phyloP scores from a whole-genome alignment of 2,329 filamentous ascomycete species.

The Didymella lethalis region DNA sequence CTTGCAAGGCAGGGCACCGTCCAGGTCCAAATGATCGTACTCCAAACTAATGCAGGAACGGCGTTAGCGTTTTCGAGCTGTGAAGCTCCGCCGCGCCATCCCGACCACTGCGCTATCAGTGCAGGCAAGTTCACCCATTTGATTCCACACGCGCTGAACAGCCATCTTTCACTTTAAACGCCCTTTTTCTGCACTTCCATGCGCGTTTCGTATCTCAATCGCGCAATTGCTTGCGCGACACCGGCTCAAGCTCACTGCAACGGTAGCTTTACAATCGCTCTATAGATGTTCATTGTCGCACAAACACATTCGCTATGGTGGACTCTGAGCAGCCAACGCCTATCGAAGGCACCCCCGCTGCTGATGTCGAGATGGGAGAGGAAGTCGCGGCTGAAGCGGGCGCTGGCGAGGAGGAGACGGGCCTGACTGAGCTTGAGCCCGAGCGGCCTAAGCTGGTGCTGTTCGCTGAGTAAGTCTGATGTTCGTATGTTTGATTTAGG shows the following conservation, averaged over 20 bases:
- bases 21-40: background rate
- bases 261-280: background rate
- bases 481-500: background rate
- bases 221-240: background rate
- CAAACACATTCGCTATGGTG: slow-evolving; percentile 33
- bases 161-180: background rate
- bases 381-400: slow-evolving; percentile 27
- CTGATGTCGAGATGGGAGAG: slow-evolving; percentile 61
- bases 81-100: slow-evolving; percentile 5
- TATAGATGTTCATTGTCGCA: background rate
- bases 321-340: slow-evolving; percentile 42
- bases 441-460: slow-evolving; percentile 51
- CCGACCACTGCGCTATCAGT: background rate
- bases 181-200: background rate
- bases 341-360: slow-evolving; percentile 41
- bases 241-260: background rate
- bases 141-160: background rate
- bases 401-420: slow-evolving; percentile 42
- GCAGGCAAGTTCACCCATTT: background rate
- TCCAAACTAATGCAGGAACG: background rate
- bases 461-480: slow-evolving; percentile 55
- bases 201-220: background rate
- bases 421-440: slow-evolving; percentile 55
- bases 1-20: too few relatives aligned
- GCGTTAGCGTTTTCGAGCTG: background rate